phyloP scores from a whole-genome alignment of 148 eudicot species.

The Persicaria maculosa region DNA sequence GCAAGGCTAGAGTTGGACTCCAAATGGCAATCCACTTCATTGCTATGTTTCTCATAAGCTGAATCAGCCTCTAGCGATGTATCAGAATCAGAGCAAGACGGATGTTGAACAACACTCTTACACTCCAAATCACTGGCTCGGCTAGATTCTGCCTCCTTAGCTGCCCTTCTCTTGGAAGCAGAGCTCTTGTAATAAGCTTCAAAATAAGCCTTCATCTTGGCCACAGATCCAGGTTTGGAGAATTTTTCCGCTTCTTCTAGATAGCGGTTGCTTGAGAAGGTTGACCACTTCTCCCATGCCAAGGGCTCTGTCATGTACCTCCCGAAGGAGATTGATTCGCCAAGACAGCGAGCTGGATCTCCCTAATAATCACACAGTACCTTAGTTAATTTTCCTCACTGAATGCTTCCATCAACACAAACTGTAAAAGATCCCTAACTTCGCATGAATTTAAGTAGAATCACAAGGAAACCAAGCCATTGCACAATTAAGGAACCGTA shows the following conservation, averaged over 20 bases:
- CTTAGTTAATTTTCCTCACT: constrained; percentile 6
- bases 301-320: constrained; percentile 66
- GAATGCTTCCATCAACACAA: not conserved
- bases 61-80: not conserved
- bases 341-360: constrained; percentile 50
- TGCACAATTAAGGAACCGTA: not conserved
- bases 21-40: not conserved
- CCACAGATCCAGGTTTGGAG: constrained; percentile 84
- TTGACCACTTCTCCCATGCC: constrained; percentile 79
- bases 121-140: not conserved
- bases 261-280: constrained; percentile 62
- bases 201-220: constrained; percentile 79
- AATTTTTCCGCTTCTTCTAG: constrained; percentile 72
- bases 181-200: constrained; percentile 67
- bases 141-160: constrained; percentile 13
- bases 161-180: constrained; percentile 26
- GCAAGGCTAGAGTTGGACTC: not conserved
- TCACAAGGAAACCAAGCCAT: not conserved
- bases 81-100: not conserved
- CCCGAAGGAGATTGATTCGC: constrained; percentile 71
- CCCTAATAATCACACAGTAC: constrained; percentile 31
- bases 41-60: not conserved
- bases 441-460: not conserved
- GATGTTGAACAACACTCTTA: not conserved
- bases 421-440: not conserved